Evolutionary conservation across 257 asterid species (phyloP), one percentile per base, ranked within the genome.

Genomic region (Salvia miltiorrhiza): DNA sequence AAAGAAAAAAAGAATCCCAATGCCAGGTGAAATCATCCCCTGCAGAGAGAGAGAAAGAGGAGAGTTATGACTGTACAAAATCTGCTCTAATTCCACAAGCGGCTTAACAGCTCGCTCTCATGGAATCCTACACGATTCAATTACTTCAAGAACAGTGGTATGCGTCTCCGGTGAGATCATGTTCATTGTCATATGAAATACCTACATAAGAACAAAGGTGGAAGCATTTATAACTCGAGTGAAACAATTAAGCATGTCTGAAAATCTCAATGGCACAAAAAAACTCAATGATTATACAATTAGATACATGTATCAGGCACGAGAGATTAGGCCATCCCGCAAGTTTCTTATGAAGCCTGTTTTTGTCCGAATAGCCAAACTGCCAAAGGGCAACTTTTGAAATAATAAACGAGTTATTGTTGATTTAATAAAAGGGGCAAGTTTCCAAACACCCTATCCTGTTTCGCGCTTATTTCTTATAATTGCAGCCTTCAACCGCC

Each of bases 81-180:
- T 49, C 47, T 24, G 73, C 75, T 3, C 23, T 30, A 30, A 30
- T 30, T 30, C 5, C 35, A 30, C 35, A 30, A 30, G 30, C 5
- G 35, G 35, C 35, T 30, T 30, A 30, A 1, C 35, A 30, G 35
- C 35, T 66, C 80, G n/a, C n/a, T n/a, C n/a, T 86, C 90, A 90
- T 12, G 72, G 84, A 49, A 81, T 74, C 79, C 88, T 77, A 77
- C 96, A 90, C 16, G 96, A 90, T 64, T 87, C 95, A 9, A 90
- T 90, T 16, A 90, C 96, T 81, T 87, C 92, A 37, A 90, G 86
- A 80, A 90, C 88, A 10, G 83, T 62, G 37, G 75, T 62, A 81
- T 85, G 92, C 0, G 96, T 87, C 81, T 90, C 96, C 1, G 89
- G 82, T 2, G 96, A 76, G 44, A 90, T 90, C 96, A 90, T 81